phyloP scores from a whole-genome alignment of 2,329 filamentous ascomycete species.

The Neurospora crassa region DNA sequence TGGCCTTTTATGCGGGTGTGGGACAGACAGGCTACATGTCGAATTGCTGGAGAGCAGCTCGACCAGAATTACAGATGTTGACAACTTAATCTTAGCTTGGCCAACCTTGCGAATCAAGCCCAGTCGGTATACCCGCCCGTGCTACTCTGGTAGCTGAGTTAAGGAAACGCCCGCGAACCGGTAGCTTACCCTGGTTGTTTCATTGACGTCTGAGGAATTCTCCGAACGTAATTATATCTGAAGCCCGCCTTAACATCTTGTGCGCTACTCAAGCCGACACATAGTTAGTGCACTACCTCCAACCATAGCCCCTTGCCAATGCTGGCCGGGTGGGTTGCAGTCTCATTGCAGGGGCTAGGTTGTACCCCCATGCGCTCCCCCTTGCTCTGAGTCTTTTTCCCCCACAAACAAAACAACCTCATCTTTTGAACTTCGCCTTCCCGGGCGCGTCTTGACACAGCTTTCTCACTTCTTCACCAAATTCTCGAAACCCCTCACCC shows the following conservation, averaged over 20 bases:
- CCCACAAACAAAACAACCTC: neutral
- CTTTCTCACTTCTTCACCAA: neutral
- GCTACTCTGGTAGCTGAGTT: neutral
- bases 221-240: conserved; percentile 6
- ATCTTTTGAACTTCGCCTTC: neutral
- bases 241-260: conserved; percentile 1
- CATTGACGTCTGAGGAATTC: conserved; percentile 14
- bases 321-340: neutral
- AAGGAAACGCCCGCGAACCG: neutral
- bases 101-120: neutral
- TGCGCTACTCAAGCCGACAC: neutral
- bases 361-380: neutral
- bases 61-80: neutral
- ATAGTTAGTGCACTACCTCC: neutral
- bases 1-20: neutral
- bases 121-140: neutral
- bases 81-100: neutral
- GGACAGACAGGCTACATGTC: neutral
- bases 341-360: neutral
- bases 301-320: neutral
- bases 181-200: neutral
- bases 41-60: neutral
- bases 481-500: neutral
- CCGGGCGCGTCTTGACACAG: neutral
- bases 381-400: neutral